phyloP scores from a whole-genome alignment of 148 eudicot genomes.

The Chenopodium formosanum region DNA sequence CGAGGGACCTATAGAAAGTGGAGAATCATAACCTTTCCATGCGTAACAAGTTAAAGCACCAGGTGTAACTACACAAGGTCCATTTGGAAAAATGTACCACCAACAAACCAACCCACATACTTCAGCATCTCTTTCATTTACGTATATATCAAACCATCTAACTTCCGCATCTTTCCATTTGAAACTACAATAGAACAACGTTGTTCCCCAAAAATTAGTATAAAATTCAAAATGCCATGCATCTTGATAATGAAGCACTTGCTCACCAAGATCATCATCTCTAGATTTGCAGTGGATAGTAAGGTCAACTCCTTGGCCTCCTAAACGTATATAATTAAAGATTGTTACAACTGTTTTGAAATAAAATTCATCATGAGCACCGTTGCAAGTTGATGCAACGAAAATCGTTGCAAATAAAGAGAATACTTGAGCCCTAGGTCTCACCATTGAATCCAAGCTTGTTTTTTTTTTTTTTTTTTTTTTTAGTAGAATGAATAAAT shows the following conservation, averaged over 20 bases:
- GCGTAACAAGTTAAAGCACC: background rate
- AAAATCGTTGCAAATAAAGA: background rate
- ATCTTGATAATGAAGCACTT: background rate
- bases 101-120: background rate
- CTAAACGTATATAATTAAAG: no score
- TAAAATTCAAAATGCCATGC: background rate
- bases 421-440: background rate
- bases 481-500: no score
- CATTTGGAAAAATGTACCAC: no score
- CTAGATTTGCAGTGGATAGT: background rate
- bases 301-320: background rate
- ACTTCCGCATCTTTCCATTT: background rate
- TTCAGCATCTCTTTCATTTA: background rate
- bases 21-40: no score
- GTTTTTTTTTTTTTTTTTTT: no score
- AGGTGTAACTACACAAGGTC: background rate
- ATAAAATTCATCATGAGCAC: background rate
- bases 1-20: no score
- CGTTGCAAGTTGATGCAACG: background rate
- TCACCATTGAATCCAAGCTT: background rate
- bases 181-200: conserved; percentile 5
- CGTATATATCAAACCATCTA: conserved; percentile 13
- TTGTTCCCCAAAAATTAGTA: conserved; percentile 12
- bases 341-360: background rate
- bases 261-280: background rate